Conservation (phyloP, 2,329 filamentous ascomycete species). For the Akanthomyces muscarius region DNA sequence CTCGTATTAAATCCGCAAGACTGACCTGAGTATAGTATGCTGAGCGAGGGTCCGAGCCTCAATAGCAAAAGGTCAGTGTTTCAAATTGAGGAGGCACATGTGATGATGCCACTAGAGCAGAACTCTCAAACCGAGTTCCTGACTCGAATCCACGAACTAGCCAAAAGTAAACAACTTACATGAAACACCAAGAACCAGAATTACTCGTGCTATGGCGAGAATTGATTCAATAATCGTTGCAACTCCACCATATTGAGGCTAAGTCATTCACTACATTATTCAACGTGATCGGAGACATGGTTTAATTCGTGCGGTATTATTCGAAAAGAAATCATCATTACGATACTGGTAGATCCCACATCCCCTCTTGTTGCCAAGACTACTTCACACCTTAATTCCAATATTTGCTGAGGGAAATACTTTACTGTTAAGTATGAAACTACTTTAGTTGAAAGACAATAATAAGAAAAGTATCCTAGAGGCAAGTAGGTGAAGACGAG, state of each 20-base stretch:
- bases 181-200: not conserved
- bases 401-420: not conserved
- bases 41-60: not conserved
- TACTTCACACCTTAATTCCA: too few relatives aligned
- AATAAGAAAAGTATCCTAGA: too few relatives aligned
- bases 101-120: not conserved
- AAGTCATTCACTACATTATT: not conserved
- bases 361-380: too few relatives aligned
- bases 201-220: not conserved
- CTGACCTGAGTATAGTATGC: not conserved
- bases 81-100: not conserved
- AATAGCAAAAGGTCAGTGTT: not conserved
- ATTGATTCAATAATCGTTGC: not conserved
- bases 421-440: too few relatives aligned
- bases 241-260: not conserved
- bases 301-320: not conserved
- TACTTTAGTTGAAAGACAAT: too few relatives aligned
- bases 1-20: too few relatives aligned
- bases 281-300: not conserved
- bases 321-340: too few relatives aligned
- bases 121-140: not conserved
- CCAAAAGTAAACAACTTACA: not conserved
- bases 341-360: too few relatives aligned
- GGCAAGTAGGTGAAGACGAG: too few relatives aligned
- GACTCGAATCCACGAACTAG: not conserved